Evolutionary conservation across 2,329 filamentous ascomycete genomes (phyloP), one percentile per base, ranked within the genome.

Genomic region (Apiospora aurea): DNA sequence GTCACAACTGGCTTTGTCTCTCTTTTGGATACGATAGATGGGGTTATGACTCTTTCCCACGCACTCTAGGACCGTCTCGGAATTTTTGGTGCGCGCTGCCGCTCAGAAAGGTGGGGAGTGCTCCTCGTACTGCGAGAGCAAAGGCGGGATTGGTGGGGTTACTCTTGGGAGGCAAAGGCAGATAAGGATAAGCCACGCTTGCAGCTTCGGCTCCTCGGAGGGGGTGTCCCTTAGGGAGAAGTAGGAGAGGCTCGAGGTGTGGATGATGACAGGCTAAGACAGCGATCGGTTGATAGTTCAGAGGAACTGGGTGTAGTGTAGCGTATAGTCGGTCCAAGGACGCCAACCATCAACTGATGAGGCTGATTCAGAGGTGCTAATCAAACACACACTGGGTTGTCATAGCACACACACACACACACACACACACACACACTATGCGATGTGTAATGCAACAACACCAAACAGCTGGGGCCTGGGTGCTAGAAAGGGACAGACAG

Each of bases 11-110:
- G 21, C 57, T 41, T 64, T 64, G 29, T 41, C 57, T 64, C 34
- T 64, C 34, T 29, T 26, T 61, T n/a, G 34, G n/a, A 41, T n/a
- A 41, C 18, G 21, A 24, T 41, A 41, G 34, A 64, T 64, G 57
- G 57, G 57, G 57, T 64, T 75, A 75, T 75, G 73, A 75, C 74
- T 75, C 74, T 75, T 51, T 69, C 41, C 66, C 21, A 67, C 71
- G 68, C 70, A 69, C 57, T 51, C 72, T 71, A 43, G 49, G 49
- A 44, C 53, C 46, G 70, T 75, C 69, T 73, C 73, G 74, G 75
- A 76, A 74, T 75, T 76, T 76, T 76, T 69, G 73, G 73, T 74
- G 74, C 73, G 74, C 71, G 69, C 66, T 68, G 70, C 73, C 69
- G 67, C 69, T 70, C 70, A 61, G 57, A 64, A 64, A 64, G 34